Percentiles rank a stretch among this genome's conserved stretches.
Evolutionary conservation across 345 rosid species (phyloP).

Genomic region (Brassica rapa): DNA sequence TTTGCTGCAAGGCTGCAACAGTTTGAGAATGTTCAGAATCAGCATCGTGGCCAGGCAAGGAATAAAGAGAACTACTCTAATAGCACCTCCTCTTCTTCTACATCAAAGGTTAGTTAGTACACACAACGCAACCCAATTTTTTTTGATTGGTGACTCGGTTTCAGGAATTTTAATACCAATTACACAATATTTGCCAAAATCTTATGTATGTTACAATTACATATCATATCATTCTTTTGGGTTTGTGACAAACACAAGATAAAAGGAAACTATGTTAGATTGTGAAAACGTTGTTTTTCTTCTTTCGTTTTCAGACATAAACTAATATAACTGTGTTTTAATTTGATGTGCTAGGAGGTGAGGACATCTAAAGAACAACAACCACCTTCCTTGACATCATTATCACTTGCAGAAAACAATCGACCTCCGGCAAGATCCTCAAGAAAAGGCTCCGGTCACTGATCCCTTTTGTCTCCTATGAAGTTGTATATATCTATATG

Average conservation of each 20-base stretch:
- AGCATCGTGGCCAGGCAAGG: slow-evolving; percentile 74
- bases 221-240: not conserved
- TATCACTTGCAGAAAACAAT: slow-evolving; percentile 44
- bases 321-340: not conserved
- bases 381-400: slow-evolving; percentile 33
- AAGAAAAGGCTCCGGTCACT: slow-evolving; percentile 68
- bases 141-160: not conserved
- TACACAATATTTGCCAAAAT: not conserved
- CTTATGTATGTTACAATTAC: not conserved
- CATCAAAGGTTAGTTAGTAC: slow-evolving; percentile 57
- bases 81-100: slow-evolving; percentile 48
- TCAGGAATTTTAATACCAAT: not conserved
- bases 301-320: not conserved
- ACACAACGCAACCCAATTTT: not conserved
- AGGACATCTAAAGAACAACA: slow-evolving; percentile 41
- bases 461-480: slow-evolving; percentile 40
- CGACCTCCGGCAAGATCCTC: slow-evolving; percentile 71
- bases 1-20: slow-evolving; percentile 71
- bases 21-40: slow-evolving; percentile 79
- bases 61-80: slow-evolving; percentile 51
- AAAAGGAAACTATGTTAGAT: not conserved
- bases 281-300: not conserved
- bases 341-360: slow-evolving; percentile 46
- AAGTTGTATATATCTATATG: slow-evolving; percentile 39
- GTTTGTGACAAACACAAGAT: not conserved